These are phyloP conservation scores for Lepidium africanum DNA, from an alignment of 345 rosid genomes.

Conservation along the genomic window DNA sequence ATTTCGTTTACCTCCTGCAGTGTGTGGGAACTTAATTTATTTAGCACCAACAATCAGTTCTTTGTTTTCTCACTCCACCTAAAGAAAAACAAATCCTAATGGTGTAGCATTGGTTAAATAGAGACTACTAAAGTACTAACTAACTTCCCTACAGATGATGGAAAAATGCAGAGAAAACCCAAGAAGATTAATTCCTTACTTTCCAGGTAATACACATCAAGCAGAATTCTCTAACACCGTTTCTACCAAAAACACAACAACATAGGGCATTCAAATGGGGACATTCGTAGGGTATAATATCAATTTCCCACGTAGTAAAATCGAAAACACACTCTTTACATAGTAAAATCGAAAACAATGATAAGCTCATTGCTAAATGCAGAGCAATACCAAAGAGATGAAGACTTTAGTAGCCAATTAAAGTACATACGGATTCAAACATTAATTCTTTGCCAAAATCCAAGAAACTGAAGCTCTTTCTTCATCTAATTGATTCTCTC, in stretches of 20 bases:
- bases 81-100: not conserved
- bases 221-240: not conserved
- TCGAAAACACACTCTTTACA: not conserved
- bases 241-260: not conserved
- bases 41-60: not conserved
- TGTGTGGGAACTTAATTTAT: not conserved
- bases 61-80: not conserved
- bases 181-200: not conserved
- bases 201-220: not conserved
- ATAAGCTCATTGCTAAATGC: not conserved
- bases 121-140: not conserved
- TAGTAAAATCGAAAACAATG: not conserved
- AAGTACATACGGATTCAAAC: not conserved
- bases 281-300: not conserved
- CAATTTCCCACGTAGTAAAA: not conserved
- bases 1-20: conserved; percentile 91
- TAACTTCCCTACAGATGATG: not conserved
- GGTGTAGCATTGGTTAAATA: not conserved
- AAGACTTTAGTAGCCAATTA: not conserved
- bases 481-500: not conserved
- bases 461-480: not conserved
- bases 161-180: not conserved
- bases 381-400: not conserved
- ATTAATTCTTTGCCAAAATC: not conserved
- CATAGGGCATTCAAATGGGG: not conserved